These are phyloP conservation scores for Urtica urens DNA, from an alignment of 306 rosid species.

Conservation along the genomic window DNA sequence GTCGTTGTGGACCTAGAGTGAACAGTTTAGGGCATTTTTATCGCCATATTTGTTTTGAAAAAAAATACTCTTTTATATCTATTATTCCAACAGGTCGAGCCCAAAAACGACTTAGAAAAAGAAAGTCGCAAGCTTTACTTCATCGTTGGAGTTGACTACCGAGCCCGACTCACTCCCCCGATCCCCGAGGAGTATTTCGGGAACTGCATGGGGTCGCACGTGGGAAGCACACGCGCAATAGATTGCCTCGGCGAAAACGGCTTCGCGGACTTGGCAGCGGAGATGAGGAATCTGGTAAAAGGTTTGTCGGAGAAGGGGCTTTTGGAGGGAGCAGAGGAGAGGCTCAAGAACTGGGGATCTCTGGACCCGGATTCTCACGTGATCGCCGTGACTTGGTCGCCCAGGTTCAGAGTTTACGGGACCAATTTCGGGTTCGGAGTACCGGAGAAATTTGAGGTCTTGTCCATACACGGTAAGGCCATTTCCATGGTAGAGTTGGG, in stretches of 20 bases:
- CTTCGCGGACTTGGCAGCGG: slow-evolving; percentile 2
- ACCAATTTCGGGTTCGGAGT: slow-evolving; percentile 42
- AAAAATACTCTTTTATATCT: no score
- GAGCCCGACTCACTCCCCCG: slow-evolving; percentile 12
- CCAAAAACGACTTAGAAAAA: neutral
- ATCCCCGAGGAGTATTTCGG: slow-evolving; percentile 16
- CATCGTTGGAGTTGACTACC: slow-evolving; percentile 2
- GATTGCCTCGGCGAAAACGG: slow-evolving; percentile 18
- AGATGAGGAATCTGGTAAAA: slow-evolving; percentile 5
- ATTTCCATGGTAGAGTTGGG: slow-evolving; percentile 4
- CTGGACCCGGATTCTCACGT: neutral
- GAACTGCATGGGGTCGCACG: slow-evolving; percentile 1
- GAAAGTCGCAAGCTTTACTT: neutral
- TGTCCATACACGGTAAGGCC: slow-evolving; percentile 16
- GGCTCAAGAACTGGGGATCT: neutral
- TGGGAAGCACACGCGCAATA: neutral
- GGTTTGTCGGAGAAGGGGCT: slow-evolving; percentile 1
- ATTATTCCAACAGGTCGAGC: no score
- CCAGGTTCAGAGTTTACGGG: slow-evolving; percentile 18
- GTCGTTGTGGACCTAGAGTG: no score
- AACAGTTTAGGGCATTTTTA: no score
- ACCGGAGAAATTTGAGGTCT: slow-evolving; percentile 25
- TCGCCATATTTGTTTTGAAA: no score
- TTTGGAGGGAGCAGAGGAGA: neutral
- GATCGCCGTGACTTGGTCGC: slow-evolving; percentile 20